Conservation (phyloP, 1,284 basidiomycete genomes). For the Cryptococcus hybrid region DNA sequence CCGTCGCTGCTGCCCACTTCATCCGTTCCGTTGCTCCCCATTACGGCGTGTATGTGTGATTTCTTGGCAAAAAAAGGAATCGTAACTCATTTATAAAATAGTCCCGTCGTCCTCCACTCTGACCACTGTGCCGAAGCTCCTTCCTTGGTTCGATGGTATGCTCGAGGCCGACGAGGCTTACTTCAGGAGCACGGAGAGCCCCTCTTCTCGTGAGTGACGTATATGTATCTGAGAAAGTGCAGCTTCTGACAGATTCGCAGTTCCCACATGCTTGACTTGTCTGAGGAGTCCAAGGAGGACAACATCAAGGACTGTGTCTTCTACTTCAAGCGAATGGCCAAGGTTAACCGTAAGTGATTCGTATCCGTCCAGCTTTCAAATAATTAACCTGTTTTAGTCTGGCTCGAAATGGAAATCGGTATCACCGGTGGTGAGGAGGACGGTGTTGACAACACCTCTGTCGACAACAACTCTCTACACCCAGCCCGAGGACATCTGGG, state of each 20-base stretch:
- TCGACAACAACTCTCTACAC: conserved; percentile 95
- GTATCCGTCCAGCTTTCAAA: background rate
- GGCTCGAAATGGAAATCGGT: conserved; percentile 99
- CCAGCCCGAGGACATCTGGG: conserved; percentile 94
- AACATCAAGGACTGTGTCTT: conserved; percentile 93
- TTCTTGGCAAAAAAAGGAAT: background rate
- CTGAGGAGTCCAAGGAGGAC: conserved; percentile 95
- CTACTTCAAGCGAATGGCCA: conserved; percentile 96
- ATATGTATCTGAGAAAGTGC: background rate
- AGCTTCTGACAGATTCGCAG: conserved; percentile 14
- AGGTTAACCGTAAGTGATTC: conserved; percentile 61
- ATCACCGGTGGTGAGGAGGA: conserved; percentile 99
- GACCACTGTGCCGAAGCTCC: conserved; percentile 99
- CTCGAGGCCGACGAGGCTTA: conserved; percentile 93
- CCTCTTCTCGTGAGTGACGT: conserved; percentile 70
- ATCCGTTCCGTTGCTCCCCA: conserved; percentile 82
- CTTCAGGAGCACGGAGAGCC: conserved; percentile 87
- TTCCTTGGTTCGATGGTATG: conserved; percentile 99
- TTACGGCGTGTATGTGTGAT: conserved; percentile 75
- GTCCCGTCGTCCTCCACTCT: conserved; percentile 96
- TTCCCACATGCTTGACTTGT: conserved; percentile 99
- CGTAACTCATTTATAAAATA: conserved; percentile 40
- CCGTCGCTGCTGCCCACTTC: conserved; percentile 90
- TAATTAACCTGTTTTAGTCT: conserved; percentile 52
- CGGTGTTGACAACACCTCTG: conserved; percentile 93